Evolutionary conservation across 306 rosid genomes (phyloP), one percentile per base, ranked within the genome.

Genomic region (Parietaria judaica): DNA sequence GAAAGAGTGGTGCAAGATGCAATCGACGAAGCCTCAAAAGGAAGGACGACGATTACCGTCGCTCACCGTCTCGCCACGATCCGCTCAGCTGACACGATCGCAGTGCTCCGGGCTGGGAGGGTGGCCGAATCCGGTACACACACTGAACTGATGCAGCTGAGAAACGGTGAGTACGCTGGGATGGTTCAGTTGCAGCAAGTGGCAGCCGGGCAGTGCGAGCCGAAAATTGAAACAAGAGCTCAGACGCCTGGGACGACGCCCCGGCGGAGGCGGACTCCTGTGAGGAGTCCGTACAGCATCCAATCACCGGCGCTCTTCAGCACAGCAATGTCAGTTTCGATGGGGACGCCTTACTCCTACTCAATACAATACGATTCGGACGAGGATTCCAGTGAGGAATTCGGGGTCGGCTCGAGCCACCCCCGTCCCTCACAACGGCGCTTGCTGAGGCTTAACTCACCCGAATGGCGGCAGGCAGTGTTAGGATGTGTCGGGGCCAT

Each of bases 1-100:
- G 92, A 91, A 81, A 84, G 80, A 74, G 80, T 77, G 51, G 92
- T 91, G 38, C 95, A 91, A 14, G 89, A 83, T 35, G 96, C 97
- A 62, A 78, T 83, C 66, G 96, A 87, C 61, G 86, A 79, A 70
- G 97, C 89, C 46, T 85, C 95, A 17, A 83, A 81, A 71, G 97
- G 95, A 75, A 87, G 95, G 66, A 87, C 96, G 34, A 80, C 97
- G 51, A 72, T 87, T 74, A 78, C 72, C 59, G 75, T 91, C 50
- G 96, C 97, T 17, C 97, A 91, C 51, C 82, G 87, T 49, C 75
- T 87, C 4, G 76, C 96, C 7, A 91, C 96, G 16, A 78, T 87
- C 53, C 72, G 76, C 72, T 58, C 81, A 3, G 77, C 89, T 8
- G 56, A 87, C 73, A 65, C 72, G 36, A 87, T 91, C 38, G 71